A percentile compares a stretch with the other conserved stretches of the same genome.
Conservation (phyloP, 441 rosid genomes). For the Gossypium schwendimanii region DNA sequence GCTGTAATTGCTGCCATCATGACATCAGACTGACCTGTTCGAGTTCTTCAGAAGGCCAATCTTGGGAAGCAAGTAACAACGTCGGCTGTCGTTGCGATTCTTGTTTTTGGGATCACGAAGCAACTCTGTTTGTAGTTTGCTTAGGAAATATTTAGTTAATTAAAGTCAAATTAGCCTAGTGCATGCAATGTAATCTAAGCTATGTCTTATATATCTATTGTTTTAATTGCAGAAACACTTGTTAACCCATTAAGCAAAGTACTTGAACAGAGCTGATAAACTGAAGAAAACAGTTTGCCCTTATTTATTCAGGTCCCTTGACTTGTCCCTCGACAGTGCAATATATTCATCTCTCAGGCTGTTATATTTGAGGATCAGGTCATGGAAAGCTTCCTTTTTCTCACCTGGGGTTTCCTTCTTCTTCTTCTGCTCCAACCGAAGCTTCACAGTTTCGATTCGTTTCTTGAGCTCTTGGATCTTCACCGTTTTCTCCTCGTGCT, state of each 20-base stretch:
- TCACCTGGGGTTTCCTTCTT: conserved; percentile 14
- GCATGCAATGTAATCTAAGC: neutral
- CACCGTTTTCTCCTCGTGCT: conserved; percentile 25
- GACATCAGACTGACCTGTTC: neutral
- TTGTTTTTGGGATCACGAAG: neutral
- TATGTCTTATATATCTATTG: no score
- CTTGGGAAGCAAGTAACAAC: neutral
- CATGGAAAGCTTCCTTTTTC: conserved; percentile 25
- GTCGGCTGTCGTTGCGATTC: neutral
- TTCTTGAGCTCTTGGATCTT: conserved; percentile 31
- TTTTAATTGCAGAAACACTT: no score
- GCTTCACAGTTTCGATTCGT: conserved; percentile 26
- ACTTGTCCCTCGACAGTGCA: neutral
- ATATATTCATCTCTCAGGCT: neutral
- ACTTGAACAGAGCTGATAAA: no score
- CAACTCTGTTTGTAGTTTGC: neutral
- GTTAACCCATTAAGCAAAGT: no score
- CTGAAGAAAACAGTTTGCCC: no score
- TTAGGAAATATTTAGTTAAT: no score
- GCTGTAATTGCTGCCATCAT: neutral
- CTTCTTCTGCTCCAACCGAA: conserved; percentile 21
- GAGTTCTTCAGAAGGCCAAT: neutral
- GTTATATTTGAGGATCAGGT: conserved; percentile 22
- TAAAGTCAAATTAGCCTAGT: neutral
- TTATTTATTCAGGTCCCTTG: neutral